Evolutionary conservation across 495 filamentous ascomycete species (phyloP), one percentile per base, ranked within the genome.

Genomic region (Tricharina praecox): DNA sequence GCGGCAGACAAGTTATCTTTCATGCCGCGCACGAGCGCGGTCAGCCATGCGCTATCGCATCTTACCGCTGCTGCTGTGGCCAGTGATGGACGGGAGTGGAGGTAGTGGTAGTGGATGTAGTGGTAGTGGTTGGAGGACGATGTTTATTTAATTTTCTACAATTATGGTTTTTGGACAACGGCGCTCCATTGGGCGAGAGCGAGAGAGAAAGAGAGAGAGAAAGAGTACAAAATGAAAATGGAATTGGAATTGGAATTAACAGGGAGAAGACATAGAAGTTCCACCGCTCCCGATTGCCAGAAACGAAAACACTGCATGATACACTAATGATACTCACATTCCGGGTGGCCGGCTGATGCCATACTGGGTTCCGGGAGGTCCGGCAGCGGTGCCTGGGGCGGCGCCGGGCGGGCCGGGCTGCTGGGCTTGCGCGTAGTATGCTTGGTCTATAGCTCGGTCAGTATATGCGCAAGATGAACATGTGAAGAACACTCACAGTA

Each of bases 401-500:
- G 56, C 56, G 4, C 51, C 56, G 2, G 56, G 55, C 11, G 51
- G 55, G 35, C 53, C 54, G 5, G 48, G 50, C 19, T 54, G 51
- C 21, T 59, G 53, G 1, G 25, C 16, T 18, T 59, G 56, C 10
- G 40, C 35, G 28, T 59, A 59, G 46, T 59, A 59, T 3, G 55
- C 56, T 44, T 59, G 55, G 33, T 55, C 56, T 59, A 13, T 34
- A 13, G 20, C 16, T 16, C 19, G 24, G 23, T 46, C 24, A 46
- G 43, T 4, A 25, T 24, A 40, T 16, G 19, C 4, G 3, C 13
- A 2, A 10, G 43, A 13, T 2, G 3, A 33, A 34, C 13, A 3
- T 13, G 40, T 13, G 18, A 24, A 2, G n/a, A 19, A 28, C 33
- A 67, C 71, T 56, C 67, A 87, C 82, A 56, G 78, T 72, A 59